Conservation (phyloP, 441 rosid species). For the Biscutella laevigata region DNA sequence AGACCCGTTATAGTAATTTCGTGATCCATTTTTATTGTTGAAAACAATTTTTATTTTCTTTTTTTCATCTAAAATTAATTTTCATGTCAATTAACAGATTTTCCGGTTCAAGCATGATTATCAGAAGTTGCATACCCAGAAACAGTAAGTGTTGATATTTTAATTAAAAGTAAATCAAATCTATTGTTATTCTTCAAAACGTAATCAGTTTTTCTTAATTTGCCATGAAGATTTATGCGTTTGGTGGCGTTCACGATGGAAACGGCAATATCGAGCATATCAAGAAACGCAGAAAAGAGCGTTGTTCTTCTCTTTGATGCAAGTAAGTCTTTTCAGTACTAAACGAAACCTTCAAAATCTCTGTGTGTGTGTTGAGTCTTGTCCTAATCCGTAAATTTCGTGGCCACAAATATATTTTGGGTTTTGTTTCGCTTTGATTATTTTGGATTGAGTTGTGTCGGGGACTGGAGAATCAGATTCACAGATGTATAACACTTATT, state of each 20-base stretch:
- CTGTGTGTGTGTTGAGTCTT: no score
- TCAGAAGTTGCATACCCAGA: slow-evolving; percentile 71
- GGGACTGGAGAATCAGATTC: slow-evolving; percentile 12
- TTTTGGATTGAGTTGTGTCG: slow-evolving; percentile 17
- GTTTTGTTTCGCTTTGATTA: slow-evolving; percentile 3
- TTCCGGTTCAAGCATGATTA: slow-evolving; percentile 86
- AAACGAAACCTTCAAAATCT: background rate
- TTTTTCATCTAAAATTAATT: background rate
- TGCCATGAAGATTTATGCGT: slow-evolving; percentile 47
- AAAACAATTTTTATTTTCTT: no score
- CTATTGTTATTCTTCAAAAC: background rate
- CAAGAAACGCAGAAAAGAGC: slow-evolving; percentile 55
- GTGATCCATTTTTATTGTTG: background rate
- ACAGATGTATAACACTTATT: slow-evolving; percentile 14
- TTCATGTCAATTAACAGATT: slow-evolving; percentile 32
- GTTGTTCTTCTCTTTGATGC: slow-evolving; percentile 83
- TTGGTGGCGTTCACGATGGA: slow-evolving; percentile 82
- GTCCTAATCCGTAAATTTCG: slow-evolving; percentile 2
- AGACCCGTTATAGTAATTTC: slow-evolving; percentile 69
- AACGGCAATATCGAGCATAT: slow-evolving; percentile 72
- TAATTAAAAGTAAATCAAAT: background rate
- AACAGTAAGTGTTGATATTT: slow-evolving; percentile 42
- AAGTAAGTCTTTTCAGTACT: no score
- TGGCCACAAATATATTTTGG: background rate
- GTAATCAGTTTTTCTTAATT: background rate